phyloP scores from a whole-genome alignment of 2,329 filamentous ascomycete genomes.

The Cladosporium sp. region DNA sequence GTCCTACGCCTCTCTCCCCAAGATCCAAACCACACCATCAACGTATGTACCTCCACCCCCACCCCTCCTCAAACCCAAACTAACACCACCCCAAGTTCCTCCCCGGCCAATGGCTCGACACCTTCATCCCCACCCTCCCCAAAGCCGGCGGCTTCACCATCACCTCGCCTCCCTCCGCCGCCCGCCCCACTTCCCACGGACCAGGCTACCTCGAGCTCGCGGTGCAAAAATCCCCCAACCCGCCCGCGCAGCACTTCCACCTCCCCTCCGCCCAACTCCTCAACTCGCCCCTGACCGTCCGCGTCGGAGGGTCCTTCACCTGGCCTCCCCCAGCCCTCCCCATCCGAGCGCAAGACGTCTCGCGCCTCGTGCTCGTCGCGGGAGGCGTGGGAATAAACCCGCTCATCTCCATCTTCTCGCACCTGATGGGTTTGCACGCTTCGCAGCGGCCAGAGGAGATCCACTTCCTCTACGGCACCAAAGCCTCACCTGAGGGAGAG shows the following conservation, averaged over 20 bases:
- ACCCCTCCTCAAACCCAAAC: conserved; percentile 16
- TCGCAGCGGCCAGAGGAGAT: conserved; percentile 38
- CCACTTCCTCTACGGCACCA: conserved; percentile 58
- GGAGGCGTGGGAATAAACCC: conserved; percentile 82
- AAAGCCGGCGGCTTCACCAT: conserved; percentile 84
- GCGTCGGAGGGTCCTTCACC: conserved; percentile 74
- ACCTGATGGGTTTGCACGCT: conserved; percentile 35
- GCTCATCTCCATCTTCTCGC: conserved; percentile 65
- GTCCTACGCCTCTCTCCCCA: conserved; percentile 60
- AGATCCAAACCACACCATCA: conserved; percentile 32
- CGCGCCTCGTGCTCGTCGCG: conserved; percentile 65
- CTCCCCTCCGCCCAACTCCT: conserved; percentile 50
- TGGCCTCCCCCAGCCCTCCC: conserved; percentile 57
- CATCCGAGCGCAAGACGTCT: conserved; percentile 40
- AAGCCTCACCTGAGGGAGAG: conserved; percentile 26
- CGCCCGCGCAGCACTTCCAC: conserved; percentile 73
- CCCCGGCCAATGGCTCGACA: conserved; percentile 84
- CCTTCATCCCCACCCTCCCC: conserved; percentile 61
- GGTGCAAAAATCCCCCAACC: conserved; percentile 65
- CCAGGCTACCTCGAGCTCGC: conserved; percentile 66
- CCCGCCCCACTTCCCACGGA: conserved; percentile 15
- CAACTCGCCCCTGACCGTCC: conserved; percentile 54
- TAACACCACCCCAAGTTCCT: conserved; percentile 52
- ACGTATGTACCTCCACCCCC: conserved; percentile 15
- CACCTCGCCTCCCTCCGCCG: conserved; percentile 60